Evolutionary conservation across 2,329 filamentous ascomycete genomes (phyloP).

Genomic region (Coleophoma crateriformis): DNA sequence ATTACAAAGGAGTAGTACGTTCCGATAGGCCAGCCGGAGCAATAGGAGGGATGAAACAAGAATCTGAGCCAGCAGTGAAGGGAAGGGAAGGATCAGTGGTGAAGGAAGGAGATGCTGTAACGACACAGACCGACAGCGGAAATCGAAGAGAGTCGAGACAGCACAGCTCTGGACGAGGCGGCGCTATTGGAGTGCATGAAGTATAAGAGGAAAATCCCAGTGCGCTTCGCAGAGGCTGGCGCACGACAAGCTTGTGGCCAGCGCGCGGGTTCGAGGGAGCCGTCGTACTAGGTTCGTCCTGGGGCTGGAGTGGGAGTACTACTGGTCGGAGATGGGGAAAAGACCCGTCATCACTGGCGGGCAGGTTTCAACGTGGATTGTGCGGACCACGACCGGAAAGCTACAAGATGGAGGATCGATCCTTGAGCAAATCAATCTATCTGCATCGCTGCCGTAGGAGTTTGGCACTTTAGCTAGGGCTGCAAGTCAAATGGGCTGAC

Average conservation of each 20-base stretch:
- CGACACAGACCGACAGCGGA: conserved; percentile 19
- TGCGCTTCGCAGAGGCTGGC: conserved; percentile 3
- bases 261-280: conserved; percentile 18
- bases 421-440: conserved; percentile 6
- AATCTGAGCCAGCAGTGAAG: conserved; percentile 26
- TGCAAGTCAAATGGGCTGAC: conserved; percentile 2
- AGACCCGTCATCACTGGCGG: conserved; percentile 7
- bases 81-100: conserved; percentile 16
- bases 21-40: conserved; percentile 22
- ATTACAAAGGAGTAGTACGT: conserved; percentile 14
- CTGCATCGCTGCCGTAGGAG: conserved; percentile 2
- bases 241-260: conserved; percentile 17
- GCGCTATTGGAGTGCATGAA: conserved; percentile 22
- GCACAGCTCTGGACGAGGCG: conserved; percentile 7
- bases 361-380: conserved; percentile 11
- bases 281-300: conserved; percentile 13
- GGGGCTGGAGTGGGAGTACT: conserved; percentile 8
- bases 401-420: conserved; percentile 6
- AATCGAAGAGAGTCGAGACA: conserved; percentile 19
- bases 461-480: not conserved
- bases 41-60: conserved; percentile 20
- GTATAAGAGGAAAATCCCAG: conserved; percentile 24
- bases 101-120: conserved; percentile 16
- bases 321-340: conserved; percentile 5
- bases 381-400: not conserved